Conservation (phyloP, 768 basidiomycete genomes). For the Pleurotus cornucopiae region DNA sequence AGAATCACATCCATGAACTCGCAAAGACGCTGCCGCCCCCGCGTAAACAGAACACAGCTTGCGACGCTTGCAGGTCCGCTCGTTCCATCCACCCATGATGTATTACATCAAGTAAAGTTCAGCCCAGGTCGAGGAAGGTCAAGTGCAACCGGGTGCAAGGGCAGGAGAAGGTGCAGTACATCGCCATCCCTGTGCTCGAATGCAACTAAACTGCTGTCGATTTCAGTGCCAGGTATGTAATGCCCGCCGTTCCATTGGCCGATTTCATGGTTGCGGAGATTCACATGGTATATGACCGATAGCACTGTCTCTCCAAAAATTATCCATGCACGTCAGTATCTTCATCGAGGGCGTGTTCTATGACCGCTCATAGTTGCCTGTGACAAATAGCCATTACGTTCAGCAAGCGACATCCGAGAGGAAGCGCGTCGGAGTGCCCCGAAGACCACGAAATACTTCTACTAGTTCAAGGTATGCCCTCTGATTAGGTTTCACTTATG, state of each 20-base stretch:
- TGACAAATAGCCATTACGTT: slow-evolving; percentile 57
- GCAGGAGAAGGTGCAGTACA: slow-evolving; percentile 75
- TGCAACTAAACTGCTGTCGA: slow-evolving; percentile 11
- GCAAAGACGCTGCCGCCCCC: slow-evolving; percentile 81
- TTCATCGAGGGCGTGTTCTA: slow-evolving; percentile 5
- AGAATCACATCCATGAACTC: slow-evolving; percentile 80
- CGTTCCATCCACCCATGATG: slow-evolving; percentile 12
- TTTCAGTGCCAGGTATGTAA: slow-evolving; percentile 61
- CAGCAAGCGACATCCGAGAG: slow-evolving; percentile 85
- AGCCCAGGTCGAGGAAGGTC: slow-evolving; percentile 73
- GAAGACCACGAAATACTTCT: slow-evolving; percentile 60
- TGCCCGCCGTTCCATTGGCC: slow-evolving; percentile 1
- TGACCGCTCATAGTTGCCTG: slow-evolving; percentile 9
- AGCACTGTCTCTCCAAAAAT: slow-evolving; percentile 87
- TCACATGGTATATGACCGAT: slow-evolving; percentile 12
- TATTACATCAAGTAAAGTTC: slow-evolving; percentile 1
- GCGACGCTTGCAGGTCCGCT: slow-evolving; percentile 82
- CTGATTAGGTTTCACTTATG: slow-evolving; percentile 7
- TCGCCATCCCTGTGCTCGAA: slow-evolving; percentile 14
- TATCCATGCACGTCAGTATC: slow-evolving; percentile 85
- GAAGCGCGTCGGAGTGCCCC: slow-evolving; percentile 56
- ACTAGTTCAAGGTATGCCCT: slow-evolving; percentile 41
- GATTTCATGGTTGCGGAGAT: slow-evolving; percentile 9
- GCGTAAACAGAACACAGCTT: slow-evolving; percentile 89
- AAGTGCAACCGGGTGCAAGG: slow-evolving; percentile 83